Evolutionary conservation across 805 yeast species (phyloP).

Genomic region (Cyberlindnera veronae): DNA sequence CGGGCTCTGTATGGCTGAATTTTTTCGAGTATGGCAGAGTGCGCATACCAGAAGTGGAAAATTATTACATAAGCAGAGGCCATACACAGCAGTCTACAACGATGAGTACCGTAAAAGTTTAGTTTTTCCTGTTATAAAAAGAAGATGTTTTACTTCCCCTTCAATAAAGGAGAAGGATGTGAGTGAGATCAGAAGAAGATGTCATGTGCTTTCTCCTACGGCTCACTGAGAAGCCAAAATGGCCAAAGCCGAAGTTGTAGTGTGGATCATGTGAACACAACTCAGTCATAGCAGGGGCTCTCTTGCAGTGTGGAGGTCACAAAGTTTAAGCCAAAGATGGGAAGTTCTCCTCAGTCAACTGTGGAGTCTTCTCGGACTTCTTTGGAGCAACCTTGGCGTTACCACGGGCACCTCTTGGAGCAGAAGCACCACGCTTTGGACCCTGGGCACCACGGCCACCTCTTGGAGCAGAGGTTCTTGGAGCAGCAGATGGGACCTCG

Average conservation of each 20-base stretch:
- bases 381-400: constrained; percentile 24
- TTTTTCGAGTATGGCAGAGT: constrained; percentile 1
- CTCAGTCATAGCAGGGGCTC: too few species aligned
- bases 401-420: constrained; percentile 16
- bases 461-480: constrained; percentile 26
- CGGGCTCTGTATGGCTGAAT: constrained; percentile 5
- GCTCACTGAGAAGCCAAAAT: neutral
- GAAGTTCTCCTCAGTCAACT: constrained; percentile 48
- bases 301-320: too few species aligned
- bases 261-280: too few species aligned
- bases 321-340: constrained; percentile 61
- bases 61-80: neutral
- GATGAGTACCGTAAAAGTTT: neutral
- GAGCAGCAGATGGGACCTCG: constrained; percentile 37
- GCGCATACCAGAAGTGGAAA: constrained; percentile 1
- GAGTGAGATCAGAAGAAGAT: too few species aligned
- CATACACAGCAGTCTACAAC: too few species aligned
- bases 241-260: too few species aligned
- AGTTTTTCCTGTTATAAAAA: neutral
- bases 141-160: constrained; percentile 4
- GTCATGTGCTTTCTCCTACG: neutral
- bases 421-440: constrained; percentile 11
- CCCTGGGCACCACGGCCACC: constrained; percentile 19
- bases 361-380: constrained; percentile 32
- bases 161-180: neutral